phyloP scores from a whole-genome alignment of 345 rosid species.

The Physaria fendleri region DNA sequence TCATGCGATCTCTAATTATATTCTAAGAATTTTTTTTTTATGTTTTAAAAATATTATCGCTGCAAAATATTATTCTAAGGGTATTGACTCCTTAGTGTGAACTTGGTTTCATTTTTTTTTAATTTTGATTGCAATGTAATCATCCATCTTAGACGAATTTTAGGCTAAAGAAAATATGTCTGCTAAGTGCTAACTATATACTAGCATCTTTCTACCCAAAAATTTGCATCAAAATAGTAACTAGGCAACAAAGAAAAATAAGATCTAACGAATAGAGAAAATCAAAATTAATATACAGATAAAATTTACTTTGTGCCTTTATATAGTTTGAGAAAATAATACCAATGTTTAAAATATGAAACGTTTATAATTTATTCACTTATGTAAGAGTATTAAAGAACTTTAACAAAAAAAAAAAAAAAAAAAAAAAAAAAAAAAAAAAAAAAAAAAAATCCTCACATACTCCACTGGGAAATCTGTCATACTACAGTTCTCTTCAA shows the following conservation, averaged over 20 bases:
- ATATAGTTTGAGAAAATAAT: too few species aligned
- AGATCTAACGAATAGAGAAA: neutral
- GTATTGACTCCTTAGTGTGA: slow-evolving; percentile 1
- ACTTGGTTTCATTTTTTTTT: neutral
- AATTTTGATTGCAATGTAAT: neutral
- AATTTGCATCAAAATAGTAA: neutral
- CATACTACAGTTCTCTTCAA: too few species aligned
- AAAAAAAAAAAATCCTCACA: too few species aligned
- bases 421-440: too few species aligned
- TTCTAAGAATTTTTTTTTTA: neutral
- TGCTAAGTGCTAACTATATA: neutral
- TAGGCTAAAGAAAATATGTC: neutral
- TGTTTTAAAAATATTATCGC: slow-evolving; percentile 1
- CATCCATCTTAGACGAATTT: neutral
- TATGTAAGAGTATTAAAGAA: too few species aligned
- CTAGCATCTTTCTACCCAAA: neutral
- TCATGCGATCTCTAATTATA: neutral
- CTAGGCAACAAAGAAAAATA: neutral
- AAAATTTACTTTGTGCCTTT: too few species aligned
- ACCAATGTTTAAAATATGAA: neutral
- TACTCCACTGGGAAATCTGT: too few species aligned
- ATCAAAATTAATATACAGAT: neutral
- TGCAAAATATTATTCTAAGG: neutral
- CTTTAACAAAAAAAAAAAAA: too few species aligned
- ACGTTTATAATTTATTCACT: too few species aligned